These are phyloP conservation scores for Chaetomium cochliodes DNA, from an alignment of 495 filamentous ascomycete species.

Conservation along the genomic window DNA sequence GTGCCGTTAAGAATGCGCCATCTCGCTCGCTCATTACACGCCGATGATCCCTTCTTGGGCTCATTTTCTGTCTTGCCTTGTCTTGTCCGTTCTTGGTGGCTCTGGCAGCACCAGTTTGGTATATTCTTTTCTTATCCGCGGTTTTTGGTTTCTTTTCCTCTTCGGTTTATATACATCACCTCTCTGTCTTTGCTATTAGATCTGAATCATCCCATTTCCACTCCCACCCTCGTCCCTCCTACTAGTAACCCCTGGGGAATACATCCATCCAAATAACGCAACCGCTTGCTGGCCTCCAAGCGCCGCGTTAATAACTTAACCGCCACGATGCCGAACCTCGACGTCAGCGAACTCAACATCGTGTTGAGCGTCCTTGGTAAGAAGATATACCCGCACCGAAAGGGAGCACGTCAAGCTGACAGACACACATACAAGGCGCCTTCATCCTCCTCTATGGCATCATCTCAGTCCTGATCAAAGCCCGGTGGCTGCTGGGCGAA, in stretches of 20 bases:
- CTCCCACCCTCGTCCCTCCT: neutral
- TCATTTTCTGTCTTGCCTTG: neutral
- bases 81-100: neutral
- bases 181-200: neutral
- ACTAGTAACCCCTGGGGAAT: neutral
- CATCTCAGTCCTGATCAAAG: slow-evolving; percentile 54
- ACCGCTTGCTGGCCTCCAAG: neutral
- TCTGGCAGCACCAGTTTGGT: neutral
- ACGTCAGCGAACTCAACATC: slow-evolving; percentile 54
- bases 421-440: slow-evolving; percentile 21
- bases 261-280: neutral
- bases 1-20: neutral
- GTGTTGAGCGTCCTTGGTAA: slow-evolving; percentile 42
- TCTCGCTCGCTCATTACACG: neutral
- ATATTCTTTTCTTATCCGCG: neutral
- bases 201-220: neutral
- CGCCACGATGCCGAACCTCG: slow-evolving; percentile 48
- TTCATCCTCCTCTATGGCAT: slow-evolving; percentile 48
- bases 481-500: slow-evolving; percentile 57
- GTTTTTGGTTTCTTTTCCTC: neutral
- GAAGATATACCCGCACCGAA: neutral
- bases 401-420: neutral
- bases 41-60: neutral
- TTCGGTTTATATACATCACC: neutral
- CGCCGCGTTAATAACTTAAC: neutral